phyloP scores from a whole-genome alignment of 768 basidiomycete genomes.

The Suillus plorans region DNA sequence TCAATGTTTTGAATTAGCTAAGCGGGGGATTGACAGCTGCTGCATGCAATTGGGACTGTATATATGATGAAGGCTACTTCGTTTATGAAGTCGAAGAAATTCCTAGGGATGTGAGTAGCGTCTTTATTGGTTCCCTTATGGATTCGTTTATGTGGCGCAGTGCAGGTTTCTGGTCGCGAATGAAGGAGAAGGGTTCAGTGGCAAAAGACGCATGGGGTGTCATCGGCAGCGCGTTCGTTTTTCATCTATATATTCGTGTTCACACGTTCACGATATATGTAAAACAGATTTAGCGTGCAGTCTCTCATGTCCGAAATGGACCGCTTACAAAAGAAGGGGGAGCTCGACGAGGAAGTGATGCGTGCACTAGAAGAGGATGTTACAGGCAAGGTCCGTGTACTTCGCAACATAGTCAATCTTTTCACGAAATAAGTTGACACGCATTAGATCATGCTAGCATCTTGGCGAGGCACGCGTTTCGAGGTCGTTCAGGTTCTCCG shows the following conservation, averaged over 20 bases:
- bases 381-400: conserved; percentile 72
- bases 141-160: conserved; percentile 33
- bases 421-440: conserved; percentile 1
- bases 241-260: conserved; percentile 9
- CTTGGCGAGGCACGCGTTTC: conserved; percentile 95
- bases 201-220: conserved; percentile 98
- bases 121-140: conserved; percentile 8
- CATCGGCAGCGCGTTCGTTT: conserved; percentile 87
- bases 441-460: conserved; percentile 83
- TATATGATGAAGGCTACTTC: conserved; percentile 94
- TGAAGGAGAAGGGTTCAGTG: conserved; percentile 92
- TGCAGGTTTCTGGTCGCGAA: conserved; percentile 86
- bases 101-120: conserved; percentile 77
- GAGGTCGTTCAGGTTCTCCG: conserved; percentile 91
- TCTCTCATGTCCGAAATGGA: conserved; percentile 74
- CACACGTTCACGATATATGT: conserved; percentile 28
- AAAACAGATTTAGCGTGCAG: conserved; percentile 25
- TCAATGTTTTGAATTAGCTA: background rate
- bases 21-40: conserved; percentile 44
- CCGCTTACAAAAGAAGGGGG: conserved; percentile 85
- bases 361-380: conserved; percentile 88
- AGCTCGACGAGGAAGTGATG: conserved; percentile 81
- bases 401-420: background rate
- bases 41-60: conserved; percentile 88
- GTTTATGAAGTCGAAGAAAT: conserved; percentile 87